phyloP scores from a whole-genome alignment of 75 land plant genomes.

The Chamaecyparis obtusa region DNA sequence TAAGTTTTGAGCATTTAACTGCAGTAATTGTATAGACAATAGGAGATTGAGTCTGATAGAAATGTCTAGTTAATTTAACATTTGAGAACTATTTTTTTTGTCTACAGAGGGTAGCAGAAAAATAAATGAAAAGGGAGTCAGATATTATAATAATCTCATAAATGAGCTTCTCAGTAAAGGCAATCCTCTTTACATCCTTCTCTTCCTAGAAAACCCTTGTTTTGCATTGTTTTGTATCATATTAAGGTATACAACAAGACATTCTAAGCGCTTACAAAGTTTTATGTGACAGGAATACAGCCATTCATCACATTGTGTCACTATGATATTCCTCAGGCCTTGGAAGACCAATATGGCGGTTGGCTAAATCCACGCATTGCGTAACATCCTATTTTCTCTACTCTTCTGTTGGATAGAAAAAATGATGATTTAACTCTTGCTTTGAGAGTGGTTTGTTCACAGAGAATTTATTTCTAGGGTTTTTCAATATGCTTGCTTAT shows the following conservation, averaged over 20 bases:
- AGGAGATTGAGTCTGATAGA: not conserved
- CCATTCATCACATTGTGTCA: conserved; percentile 64
- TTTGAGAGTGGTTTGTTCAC: too few species aligned
- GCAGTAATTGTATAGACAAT: not conserved
- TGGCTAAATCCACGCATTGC: conserved; percentile 55
- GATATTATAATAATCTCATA: conserved; percentile 34
- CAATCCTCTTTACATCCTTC: not conserved
- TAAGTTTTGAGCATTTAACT: not conserved
- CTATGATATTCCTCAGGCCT: conserved; percentile 54
- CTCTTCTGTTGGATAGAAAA: not conserved
- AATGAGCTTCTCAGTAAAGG: conserved; percentile 32
- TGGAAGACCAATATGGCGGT: conserved; percentile 49
- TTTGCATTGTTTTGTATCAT: not conserved
- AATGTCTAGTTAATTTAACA: not conserved
- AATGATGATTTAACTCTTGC: too few species aligned
- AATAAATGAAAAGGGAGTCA: conserved; percentile 26
- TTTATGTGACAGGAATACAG: conserved; percentile 35
- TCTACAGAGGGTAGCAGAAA: conserved; percentile 13
- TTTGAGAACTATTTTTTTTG: not conserved
- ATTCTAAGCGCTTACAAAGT: not conserved
- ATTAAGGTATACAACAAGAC: conserved; percentile 11
- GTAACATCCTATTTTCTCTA: conserved; percentile 18
- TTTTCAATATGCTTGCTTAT: too few species aligned
- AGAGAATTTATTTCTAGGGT: too few species aligned
- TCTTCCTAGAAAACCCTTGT: not conserved